A percentile compares a stretch with the other conserved stretches of the same genome.
Evolutionary conservation across 306 rosid species (phyloP).

Genomic region (Medicago ruthenica): DNA sequence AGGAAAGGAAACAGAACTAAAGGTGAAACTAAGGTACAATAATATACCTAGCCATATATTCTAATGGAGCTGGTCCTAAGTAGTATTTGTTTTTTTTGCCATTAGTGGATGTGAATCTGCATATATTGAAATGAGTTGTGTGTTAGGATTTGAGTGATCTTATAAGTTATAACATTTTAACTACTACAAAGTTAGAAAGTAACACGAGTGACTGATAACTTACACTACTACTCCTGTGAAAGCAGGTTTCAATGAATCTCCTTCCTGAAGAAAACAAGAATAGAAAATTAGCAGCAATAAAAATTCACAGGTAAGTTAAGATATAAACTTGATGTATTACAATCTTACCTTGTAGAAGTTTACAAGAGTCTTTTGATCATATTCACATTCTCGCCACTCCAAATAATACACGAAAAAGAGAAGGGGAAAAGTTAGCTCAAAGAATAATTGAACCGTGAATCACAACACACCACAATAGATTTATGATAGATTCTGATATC

Average conservation of each 20-base stretch:
- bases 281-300: background rate
- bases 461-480: no score
- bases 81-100: no score
- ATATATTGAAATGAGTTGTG: background rate
- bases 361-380: no score
- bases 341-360: no score
- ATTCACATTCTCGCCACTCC: no score
- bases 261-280: constrained; percentile 55
- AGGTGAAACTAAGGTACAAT: background rate
- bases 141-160: background rate
- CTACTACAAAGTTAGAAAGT: background rate
- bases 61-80: constrained; percentile 81
- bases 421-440: no score
- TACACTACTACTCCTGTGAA: constrained; percentile 77
- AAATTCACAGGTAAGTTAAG: background rate
- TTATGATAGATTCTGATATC: no score
- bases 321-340: background rate
- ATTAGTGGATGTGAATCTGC: no score
- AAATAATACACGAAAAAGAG: no score
- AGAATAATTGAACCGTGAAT: no score
- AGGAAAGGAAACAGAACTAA: background rate
- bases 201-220: constrained; percentile 37
- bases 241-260: constrained; percentile 56
- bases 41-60: constrained; percentile 81
- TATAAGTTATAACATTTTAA: no score